Percentiles rank a stretch among this genome's conserved stretches.
These are phyloP conservation scores for Boletus barrowsii DNA, from an alignment of 768 basidiomycete species.

Conservation along the genomic window DNA sequence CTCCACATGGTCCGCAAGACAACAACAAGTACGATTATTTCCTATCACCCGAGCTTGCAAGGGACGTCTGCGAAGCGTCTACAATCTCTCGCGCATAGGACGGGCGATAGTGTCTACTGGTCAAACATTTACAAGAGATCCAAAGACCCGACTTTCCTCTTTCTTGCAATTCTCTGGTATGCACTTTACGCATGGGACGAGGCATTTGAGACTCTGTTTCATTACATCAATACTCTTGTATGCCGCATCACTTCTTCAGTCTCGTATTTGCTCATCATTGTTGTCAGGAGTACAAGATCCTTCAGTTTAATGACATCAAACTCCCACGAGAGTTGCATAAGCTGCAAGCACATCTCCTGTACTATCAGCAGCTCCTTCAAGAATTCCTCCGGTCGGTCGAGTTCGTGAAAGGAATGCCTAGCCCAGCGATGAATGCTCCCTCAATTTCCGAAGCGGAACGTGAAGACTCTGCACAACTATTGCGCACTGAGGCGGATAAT, in stretches of 20 bases:
- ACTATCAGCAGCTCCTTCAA: conserved; percentile 51
- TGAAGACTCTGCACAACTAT: conserved; percentile 25
- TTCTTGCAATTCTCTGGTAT: conserved; percentile 51
- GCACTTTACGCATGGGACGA: conserved; percentile 63
- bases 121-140: conserved; percentile 26
- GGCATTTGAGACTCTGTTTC: conserved; percentile 47
- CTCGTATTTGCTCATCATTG: not conserved
- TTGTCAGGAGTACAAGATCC: conserved; percentile 43
- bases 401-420: conserved; percentile 48
- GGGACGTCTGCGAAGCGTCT: conserved; percentile 27
- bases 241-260: not conserved
- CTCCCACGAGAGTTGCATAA: conserved; percentile 53
- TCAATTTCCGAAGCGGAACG: conserved; percentile 17
- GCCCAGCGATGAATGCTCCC: conserved; percentile 43
- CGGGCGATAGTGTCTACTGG: conserved; percentile 36
- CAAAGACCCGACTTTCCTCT: conserved; percentile 32
- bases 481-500: conserved; percentile 41
- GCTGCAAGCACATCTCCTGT: conserved; percentile 52
- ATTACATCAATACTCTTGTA: conserved; percentile 50
- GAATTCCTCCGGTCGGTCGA: conserved; percentile 50
- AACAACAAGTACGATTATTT: conserved; percentile 35
- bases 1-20: conserved; percentile 37
- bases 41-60: conserved; percentile 25
- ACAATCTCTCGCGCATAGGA: conserved; percentile 24
- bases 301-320: conserved; percentile 41